Base-by-base conservation (phyloP, 768 basidiomycete species). In the Solioccasus polychromus region DNA sequence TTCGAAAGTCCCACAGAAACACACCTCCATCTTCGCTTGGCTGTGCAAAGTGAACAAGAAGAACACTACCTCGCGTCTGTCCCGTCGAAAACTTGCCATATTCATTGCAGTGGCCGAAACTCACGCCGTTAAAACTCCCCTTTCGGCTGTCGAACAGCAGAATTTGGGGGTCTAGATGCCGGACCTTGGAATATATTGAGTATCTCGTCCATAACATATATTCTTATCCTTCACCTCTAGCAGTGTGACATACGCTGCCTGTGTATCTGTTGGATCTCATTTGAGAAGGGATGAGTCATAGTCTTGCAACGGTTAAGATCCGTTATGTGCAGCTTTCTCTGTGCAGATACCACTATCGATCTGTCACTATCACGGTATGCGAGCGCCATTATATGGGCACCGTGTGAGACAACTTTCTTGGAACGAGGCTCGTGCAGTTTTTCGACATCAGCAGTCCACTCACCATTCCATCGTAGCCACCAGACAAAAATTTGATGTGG, bases 1-100 rank as follows among this genome's bases (percentile, higher is more conserved):
- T 74, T 24, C 78, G 69, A 60, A 69, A 74, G 55, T 80, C 79
- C 75, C 77, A 78, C 23, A 76, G 53, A 11, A 69, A 55, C 23
- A 77, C 66, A 23, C 50, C 52, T 15, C 73, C 72, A 51, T 79
- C 77, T 26, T 63, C 61, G 55, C 66, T 75, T 15, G 74, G 73
- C 45, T 70, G 73, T 29, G 68, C 71, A 59, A 77, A 79, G 47
- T 73, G 66, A 41, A 62, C 66, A 45, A 62, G 62, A 54, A 58
- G 57, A 38, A 59, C 68, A 54, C 66, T 72, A 50, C 78, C 76
- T 43, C 70, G 67, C 31, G 61, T 63, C 45, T 64, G 67, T 25
- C 61, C 55, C 25, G 51, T 48, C 26, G 58, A 40, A 42, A 60
- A 54, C 32, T 57, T 56, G 31, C 48, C 53, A 45, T 45, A 51